These are phyloP conservation scores for Suillus occidentalis DNA, from an alignment of 768 basidiomycete species.

Conservation along the genomic window DNA sequence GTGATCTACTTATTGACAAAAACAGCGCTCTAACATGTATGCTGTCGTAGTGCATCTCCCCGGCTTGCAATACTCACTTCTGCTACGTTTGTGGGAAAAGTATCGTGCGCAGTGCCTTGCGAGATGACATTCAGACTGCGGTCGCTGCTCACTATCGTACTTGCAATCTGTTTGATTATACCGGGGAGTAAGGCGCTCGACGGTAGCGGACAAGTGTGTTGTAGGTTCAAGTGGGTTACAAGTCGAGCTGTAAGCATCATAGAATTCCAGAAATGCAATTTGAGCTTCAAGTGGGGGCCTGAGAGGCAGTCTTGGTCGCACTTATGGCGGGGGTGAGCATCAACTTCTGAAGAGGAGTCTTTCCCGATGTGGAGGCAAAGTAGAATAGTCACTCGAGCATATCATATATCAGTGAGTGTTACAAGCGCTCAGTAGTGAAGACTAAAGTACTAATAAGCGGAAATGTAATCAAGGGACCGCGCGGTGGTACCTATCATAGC, in stretches of 20 bases:
- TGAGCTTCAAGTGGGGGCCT: not conserved
- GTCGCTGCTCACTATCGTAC: constrained; percentile 34
- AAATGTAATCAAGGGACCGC: too few species aligned
- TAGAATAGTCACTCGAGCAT: not conserved
- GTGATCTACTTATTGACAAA: constrained; percentile 16
- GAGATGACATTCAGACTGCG: constrained; percentile 29
- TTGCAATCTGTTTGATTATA: constrained; percentile 39
- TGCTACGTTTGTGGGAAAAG: constrained; percentile 51
- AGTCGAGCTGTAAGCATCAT: not conserved
- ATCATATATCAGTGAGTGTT: too few species aligned
- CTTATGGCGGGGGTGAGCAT: too few species aligned
- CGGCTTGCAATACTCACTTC: constrained; percentile 62
- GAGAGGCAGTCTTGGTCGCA: not conserved
- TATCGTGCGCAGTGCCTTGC: constrained; percentile 43
- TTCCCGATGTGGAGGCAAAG: not conserved
- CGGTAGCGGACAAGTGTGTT: not conserved
- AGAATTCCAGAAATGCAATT: not conserved
- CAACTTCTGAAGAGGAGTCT: not conserved
- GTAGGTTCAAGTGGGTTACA: not conserved
- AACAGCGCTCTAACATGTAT: not conserved
- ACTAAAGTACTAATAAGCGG: too few species aligned
- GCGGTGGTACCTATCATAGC: too few species aligned
- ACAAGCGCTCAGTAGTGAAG: too few species aligned
- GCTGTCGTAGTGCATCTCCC: constrained; percentile 46
- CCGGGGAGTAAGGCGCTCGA: not conserved